phyloP scores from a whole-genome alignment of 31 red algal genomes.

The Porphyra umbilicalis region DNA sequence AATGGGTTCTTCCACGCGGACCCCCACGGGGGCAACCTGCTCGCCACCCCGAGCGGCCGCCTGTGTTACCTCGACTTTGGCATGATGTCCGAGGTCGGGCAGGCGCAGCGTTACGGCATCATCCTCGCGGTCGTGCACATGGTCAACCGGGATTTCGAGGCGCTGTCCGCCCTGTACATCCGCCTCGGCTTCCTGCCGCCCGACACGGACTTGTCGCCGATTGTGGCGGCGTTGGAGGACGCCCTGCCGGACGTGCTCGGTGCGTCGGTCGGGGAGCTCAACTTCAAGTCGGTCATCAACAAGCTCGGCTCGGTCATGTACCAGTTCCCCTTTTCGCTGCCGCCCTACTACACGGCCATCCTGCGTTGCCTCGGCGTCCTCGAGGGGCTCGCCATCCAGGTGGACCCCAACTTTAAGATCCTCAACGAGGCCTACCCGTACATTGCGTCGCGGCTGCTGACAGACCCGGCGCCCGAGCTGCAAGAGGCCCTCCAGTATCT shows the following conservation, averaged over 20 bases:
- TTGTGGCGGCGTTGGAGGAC: constrained; percentile 71
- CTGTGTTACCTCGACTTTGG: constrained; percentile 97
- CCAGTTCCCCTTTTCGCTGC: constrained; percentile 91
- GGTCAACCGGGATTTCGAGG: constrained; percentile 96
- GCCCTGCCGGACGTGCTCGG: constrained; percentile 89
- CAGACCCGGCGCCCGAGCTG: constrained; percentile 86
- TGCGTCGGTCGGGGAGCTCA: constrained; percentile 85
- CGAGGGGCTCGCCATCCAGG: constrained; percentile 97
- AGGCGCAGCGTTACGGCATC: constrained; percentile 88
- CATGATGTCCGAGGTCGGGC: constrained; percentile 94
- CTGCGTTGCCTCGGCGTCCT: constrained; percentile 91
- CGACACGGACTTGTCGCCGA: constrained; percentile 72
- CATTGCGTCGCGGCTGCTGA: constrained; percentile 90
- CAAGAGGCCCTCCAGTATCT: constrained; percentile 83
- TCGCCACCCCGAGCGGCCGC: constrained; percentile 72
- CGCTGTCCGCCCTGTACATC: constrained; percentile 82
- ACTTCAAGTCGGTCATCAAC: constrained; percentile 97
- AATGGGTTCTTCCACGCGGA: constrained; percentile 99
- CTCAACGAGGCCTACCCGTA: constrained; percentile 98
- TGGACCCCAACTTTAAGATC: constrained; percentile 96
- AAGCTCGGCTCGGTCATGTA: constrained; percentile 96
- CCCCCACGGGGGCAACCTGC: constrained; percentile 92
- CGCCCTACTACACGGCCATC: constrained; percentile 94
- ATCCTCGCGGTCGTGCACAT: constrained; percentile 98
- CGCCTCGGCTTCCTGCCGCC: constrained; percentile 82